A percentile compares a stretch with the other conserved stretches of the same genome.
Conservation (phyloP, 257 asterid genomes). For the Solanum arcanum region DNA sequence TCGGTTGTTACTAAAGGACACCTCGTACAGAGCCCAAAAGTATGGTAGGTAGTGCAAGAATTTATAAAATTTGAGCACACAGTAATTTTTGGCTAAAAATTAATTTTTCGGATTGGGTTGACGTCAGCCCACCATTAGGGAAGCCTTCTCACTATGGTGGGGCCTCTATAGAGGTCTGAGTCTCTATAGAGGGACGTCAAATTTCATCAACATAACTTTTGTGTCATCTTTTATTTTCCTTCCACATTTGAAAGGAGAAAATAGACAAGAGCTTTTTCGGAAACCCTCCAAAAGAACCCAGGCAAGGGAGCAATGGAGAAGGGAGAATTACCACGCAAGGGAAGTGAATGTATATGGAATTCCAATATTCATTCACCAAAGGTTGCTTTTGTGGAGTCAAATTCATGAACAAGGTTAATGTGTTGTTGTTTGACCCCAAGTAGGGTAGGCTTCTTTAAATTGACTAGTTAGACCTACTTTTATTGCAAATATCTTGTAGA, state of each 20-base stretch:
- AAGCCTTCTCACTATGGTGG: background rate
- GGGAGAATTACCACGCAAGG: background rate
- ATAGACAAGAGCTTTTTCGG: background rate
- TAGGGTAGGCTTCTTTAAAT: background rate
- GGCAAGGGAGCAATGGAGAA: background rate
- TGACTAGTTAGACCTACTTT: background rate
- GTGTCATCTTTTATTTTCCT: background rate
- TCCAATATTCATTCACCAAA: background rate
- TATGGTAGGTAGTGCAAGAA: background rate
- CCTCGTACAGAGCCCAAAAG: background rate
- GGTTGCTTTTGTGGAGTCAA: background rate
- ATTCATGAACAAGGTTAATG: background rate
- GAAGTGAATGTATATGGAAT: background rate
- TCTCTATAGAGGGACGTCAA: background rate
- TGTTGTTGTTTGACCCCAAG: background rate
- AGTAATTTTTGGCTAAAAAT: too few relatives aligned
- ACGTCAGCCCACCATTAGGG: background rate
- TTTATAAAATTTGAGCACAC: background rate
- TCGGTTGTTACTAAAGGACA: background rate
- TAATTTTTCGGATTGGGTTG: too few relatives aligned
- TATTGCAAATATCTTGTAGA: background rate
- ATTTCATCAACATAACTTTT: background rate
- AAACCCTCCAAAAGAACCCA: background rate
- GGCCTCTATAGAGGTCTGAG: background rate
- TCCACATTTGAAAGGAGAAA: background rate